Evolutionary conservation across 805 yeast genomes (phyloP).

Genomic region (Priceomyces melissophilus): DNA sequence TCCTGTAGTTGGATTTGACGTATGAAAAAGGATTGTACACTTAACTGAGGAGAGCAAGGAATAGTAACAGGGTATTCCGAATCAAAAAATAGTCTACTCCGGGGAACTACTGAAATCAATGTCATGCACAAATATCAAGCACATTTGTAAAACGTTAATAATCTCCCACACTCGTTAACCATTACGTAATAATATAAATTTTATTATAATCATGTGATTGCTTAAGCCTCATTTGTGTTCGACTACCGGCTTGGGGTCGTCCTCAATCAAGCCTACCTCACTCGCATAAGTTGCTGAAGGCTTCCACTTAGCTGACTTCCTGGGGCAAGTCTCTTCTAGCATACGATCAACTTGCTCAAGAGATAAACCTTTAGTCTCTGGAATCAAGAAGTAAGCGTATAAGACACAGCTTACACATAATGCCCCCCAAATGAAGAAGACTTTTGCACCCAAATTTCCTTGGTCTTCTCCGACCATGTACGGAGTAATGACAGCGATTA

Average conservation of each 20-base stretch:
- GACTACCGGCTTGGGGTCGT: constrained; percentile 1
- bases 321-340: constrained; percentile 9
- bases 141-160: neutral
- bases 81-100: too few relatives aligned
- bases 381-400: constrained; percentile 31
- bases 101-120: too few relatives aligned
- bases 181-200: neutral
- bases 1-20: too few relatives aligned
- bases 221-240: constrained; percentile 1
- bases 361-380: constrained; percentile 40
- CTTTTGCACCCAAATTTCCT: constrained; percentile 39
- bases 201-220: neutral
- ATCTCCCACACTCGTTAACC: neutral
- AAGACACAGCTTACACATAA: constrained; percentile 31
- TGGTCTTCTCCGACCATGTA: constrained; percentile 38
- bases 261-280: constrained; percentile 4
- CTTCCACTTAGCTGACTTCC: constrained; percentile 5
- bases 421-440: constrained; percentile 43
- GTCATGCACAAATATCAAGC: too few relatives aligned
- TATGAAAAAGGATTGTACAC: too few relatives aligned
- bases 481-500: constrained; percentile 10
- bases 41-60: too few relatives aligned
- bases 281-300: constrained; percentile 4
- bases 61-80: too few relatives aligned
- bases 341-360: constrained; percentile 42